A percentile compares a stretch with the other conserved stretches of the same genome.
Conservation (phyloP, 2,329 filamentous ascomycete species). For the Bipolaris victoriae region DNA sequence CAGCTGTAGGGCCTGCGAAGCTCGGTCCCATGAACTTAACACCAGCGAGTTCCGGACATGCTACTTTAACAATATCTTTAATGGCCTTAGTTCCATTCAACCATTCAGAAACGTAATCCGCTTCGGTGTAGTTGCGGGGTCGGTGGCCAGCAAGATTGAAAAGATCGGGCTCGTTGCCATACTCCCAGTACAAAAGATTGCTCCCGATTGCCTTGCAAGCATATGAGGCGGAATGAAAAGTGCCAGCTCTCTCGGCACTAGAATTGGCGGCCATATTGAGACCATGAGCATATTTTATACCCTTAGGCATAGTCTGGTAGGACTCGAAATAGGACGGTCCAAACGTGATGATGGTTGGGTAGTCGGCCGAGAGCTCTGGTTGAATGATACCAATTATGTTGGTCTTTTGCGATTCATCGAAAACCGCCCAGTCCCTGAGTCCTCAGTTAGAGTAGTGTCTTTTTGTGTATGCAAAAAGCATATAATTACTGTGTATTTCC, state of each 20-base stretch:
- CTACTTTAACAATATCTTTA: neutral
- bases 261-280: conserved; percentile 65
- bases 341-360: conserved; percentile 65
- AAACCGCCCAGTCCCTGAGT: conserved; percentile 36
- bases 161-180: conserved; percentile 69
- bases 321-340: conserved; percentile 68
- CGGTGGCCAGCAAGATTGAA: conserved; percentile 60
- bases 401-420: conserved; percentile 7
- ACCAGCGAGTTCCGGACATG: neutral
- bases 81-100: conserved; percentile 9
- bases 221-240: conserved; percentile 61
- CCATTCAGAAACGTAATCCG: conserved; percentile 43
- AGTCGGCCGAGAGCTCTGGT: conserved; percentile 59
- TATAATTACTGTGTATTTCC: conserved; percentile 69
- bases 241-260: conserved; percentile 45
- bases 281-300: conserved; percentile 64
- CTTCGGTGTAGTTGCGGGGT: conserved; percentile 60
- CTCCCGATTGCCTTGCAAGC: conserved; percentile 63
- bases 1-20: conserved; percentile 6
- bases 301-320: conserved; percentile 60
- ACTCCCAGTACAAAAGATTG: conserved; percentile 63
- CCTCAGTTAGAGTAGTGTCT: conserved; percentile 56
- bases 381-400: conserved; percentile 59
- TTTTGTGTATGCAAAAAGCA: conserved; percentile 52
- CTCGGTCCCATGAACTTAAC: conserved; percentile 12